A percentile compares a stretch with the other conserved stretches of the same genome.
phyloP scores from a whole-genome alignment of 2,329 filamentous ascomycete genomes.

The Apiospora arundinis region DNA sequence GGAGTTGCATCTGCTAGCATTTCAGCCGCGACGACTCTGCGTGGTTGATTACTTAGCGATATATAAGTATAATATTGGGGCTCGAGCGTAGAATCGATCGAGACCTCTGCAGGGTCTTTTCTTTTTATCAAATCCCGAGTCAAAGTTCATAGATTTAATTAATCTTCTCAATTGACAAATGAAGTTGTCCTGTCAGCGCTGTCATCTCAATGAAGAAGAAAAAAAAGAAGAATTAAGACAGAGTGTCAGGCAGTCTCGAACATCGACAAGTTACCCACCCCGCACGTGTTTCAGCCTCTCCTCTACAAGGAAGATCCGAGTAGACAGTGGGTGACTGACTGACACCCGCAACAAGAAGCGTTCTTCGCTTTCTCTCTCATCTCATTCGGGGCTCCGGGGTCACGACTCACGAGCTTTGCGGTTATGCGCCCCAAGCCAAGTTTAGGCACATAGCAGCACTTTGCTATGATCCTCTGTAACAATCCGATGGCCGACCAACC shows the following conservation, averaged over 20 bases:
- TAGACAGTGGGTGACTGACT: background rate
- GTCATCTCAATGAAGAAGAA: background rate
- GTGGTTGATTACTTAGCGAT: background rate
- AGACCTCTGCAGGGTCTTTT: background rate
- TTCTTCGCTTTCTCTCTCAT: background rate
- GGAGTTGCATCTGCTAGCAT: background rate
- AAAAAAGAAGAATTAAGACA: background rate
- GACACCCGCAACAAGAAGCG: background rate
- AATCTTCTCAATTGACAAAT: background rate
- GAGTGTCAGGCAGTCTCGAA: background rate
- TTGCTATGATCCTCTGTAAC: conserved; percentile 10
- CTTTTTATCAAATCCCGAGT: background rate
- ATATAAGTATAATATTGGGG: background rate
- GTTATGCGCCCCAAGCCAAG: background rate
- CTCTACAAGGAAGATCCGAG: background rate
- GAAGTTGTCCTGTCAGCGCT: background rate
- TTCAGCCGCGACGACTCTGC: background rate
- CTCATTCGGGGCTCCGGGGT: too few species aligned
- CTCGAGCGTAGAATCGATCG: background rate
- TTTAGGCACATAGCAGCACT: background rate
- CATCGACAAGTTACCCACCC: background rate
- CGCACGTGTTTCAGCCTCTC: conserved; percentile 7
- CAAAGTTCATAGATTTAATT: too few species aligned
- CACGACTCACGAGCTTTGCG: background rate
- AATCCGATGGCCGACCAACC: background rate